Evolutionary conservation across 768 basidiomycete genomes (phyloP).

Genomic region (Auricularia sp.): DNA sequence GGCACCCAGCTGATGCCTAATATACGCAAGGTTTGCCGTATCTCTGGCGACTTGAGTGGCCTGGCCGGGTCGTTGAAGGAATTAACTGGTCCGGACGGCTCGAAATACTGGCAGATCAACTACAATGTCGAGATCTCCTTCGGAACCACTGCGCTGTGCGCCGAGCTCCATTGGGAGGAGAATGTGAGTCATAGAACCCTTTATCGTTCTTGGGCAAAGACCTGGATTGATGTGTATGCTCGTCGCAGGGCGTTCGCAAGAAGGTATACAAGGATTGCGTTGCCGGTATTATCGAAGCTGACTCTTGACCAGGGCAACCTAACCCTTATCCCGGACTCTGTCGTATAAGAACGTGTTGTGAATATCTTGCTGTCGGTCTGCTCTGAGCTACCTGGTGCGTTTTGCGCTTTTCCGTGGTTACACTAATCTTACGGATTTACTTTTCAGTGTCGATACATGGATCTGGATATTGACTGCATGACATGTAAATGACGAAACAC

Average conservation of each 20-base stretch:
- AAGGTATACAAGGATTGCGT: neutral
- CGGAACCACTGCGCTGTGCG: neutral
- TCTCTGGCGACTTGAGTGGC: conserved; percentile 2
- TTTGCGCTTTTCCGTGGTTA: neutral
- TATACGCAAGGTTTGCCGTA: conserved; percentile 1
- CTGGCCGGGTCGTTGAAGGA: neutral
- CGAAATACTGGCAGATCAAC: neutral
- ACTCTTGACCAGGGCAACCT: neutral
- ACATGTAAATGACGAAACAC: no score
- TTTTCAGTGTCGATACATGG: no score
- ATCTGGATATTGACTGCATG: no score
- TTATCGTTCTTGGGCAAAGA: neutral
- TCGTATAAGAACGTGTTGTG: neutral
- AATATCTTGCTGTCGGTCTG: neutral
- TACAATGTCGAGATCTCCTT: neutral
- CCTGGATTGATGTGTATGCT: neutral
- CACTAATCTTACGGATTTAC: no score
- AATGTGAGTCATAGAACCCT: neutral
- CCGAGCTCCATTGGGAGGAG: conserved; percentile 4
- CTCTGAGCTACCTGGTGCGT: neutral
- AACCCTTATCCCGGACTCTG: neutral
- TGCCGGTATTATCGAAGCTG: neutral
- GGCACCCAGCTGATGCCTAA: neutral
- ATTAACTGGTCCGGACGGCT: neutral
- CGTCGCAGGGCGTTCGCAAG: neutral